These are phyloP conservation scores for Laetiporus sulphureus DNA, from an alignment of 1,284 basidiomycete genomes.

Conservation along the genomic window DNA sequence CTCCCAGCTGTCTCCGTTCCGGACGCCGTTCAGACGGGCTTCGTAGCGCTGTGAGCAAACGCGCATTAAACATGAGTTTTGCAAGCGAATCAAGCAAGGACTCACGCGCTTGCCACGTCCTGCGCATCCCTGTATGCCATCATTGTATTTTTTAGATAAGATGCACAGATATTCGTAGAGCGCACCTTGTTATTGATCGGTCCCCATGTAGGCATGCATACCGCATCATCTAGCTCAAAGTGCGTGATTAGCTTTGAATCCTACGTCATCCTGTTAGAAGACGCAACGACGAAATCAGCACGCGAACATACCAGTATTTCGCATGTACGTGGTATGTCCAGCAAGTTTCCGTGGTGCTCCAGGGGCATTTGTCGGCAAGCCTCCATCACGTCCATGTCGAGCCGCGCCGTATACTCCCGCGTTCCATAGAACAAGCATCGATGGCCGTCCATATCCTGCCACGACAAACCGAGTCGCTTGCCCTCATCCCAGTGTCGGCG, in stretches of 20 bases:
- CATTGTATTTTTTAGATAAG: background rate
- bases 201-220: conserved; percentile 3
- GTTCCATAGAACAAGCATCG: conserved; percentile 1
- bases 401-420: background rate
- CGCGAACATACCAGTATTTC: no score
- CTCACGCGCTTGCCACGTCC: conserved; percentile 2
- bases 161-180: background rate
- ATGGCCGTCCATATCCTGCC: background rate
- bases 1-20: conserved; percentile 4
- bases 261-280: no score
- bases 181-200: conserved; percentile 1
- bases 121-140: background rate
- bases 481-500: background rate
- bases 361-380: background rate
- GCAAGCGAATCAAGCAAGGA: no score
- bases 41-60: conserved; percentile 6
- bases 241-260: no score
- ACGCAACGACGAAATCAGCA: no score
- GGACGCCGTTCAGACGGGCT: background rate
- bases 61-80: no score
- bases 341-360: background rate
- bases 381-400: background rate
- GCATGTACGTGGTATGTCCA: no score
- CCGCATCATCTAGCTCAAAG: background rate
- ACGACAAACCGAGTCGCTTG: background rate